Percentiles rank a stretch among this genome's conserved stretches.
These are phyloP conservation scores for Alternaria sp. DNA, from an alignment of 2,329 filamentous ascomycete genomes.

Conservation along the genomic window DNA sequence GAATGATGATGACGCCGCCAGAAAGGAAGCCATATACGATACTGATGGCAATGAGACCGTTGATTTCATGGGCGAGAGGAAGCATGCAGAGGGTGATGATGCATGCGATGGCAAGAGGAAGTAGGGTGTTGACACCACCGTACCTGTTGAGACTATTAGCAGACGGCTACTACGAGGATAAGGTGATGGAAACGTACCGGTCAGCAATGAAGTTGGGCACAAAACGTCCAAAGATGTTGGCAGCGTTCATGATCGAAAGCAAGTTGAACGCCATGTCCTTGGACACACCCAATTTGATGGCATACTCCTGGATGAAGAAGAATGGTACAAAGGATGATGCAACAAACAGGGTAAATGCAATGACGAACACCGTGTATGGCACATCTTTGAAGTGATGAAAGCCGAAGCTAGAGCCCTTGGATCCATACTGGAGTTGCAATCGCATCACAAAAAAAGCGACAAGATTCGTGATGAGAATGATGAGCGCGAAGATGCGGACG, in stretches of 20 bases:
- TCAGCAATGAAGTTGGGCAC: slow-evolving; percentile 54
- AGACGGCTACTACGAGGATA: not conserved
- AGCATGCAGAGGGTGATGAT: slow-evolving; percentile 42
- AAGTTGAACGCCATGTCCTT: slow-evolving; percentile 67
- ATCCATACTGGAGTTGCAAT: slow-evolving; percentile 23
- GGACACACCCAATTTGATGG: slow-evolving; percentile 23
- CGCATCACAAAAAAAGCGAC: slow-evolving; percentile 24
- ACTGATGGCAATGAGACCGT: slow-evolving; percentile 46
- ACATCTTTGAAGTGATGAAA: slow-evolving; percentile 28
- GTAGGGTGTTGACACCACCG: slow-evolving; percentile 50
- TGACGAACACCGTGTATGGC: slow-evolving; percentile 26
- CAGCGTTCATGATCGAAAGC: slow-evolving; percentile 71
- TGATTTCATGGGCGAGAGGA: slow-evolving; percentile 40
- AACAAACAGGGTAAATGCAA: slow-evolving; percentile 26
- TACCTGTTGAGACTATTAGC: slow-evolving; percentile 6
- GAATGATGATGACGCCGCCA: slow-evolving; percentile 52
- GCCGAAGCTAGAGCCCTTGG: slow-evolving; percentile 20
- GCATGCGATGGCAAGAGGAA: slow-evolving; percentile 42
- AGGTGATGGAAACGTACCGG: slow-evolving; percentile 14
- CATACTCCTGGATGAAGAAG: slow-evolving; percentile 35
- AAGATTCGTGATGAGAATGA: slow-evolving; percentile 20
- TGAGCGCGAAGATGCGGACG: slow-evolving; percentile 27
- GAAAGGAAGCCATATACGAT: slow-evolving; percentile 54
- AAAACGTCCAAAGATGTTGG: slow-evolving; percentile 55
- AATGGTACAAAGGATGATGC: slow-evolving; percentile 25